Conservation (phyloP, 106 monocot species). For the Acorus calamus region DNA sequence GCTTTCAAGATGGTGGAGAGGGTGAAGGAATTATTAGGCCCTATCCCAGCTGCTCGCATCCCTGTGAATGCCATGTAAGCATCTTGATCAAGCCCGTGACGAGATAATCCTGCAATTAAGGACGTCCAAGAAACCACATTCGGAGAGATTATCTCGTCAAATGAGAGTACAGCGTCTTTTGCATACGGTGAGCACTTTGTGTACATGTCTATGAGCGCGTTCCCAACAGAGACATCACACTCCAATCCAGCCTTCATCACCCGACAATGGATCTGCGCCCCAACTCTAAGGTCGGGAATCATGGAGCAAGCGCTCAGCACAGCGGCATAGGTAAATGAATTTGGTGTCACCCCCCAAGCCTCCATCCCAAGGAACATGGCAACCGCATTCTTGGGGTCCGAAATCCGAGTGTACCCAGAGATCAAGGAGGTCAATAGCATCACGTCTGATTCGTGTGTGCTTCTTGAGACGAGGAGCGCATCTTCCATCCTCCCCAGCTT, state of each 20-base stretch:
- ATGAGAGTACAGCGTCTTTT: slow-evolving; percentile 15
- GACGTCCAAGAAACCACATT: slow-evolving; percentile 80
- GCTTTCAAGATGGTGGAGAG: slow-evolving; percentile 52
- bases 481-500: slow-evolving; percentile 31
- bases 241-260: slow-evolving; percentile 38
- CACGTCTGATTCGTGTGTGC: slow-evolving; percentile 42
- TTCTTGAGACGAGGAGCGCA: slow-evolving; percentile 35
- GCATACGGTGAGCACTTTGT: slow-evolving; percentile 31
- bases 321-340: slow-evolving; percentile 54
- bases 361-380: slow-evolving; percentile 34
- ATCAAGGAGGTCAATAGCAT: slow-evolving; percentile 59
- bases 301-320: slow-evolving; percentile 37
- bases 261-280: slow-evolving; percentile 44
- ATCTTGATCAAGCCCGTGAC: slow-evolving; percentile 19
- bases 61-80: slow-evolving; percentile 30
- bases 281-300: slow-evolving; percentile 19
- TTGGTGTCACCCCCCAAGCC: slow-evolving; percentile 19
- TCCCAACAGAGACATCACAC: slow-evolving; percentile 56
- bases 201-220: slow-evolving; percentile 67
- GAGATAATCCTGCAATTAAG: slow-evolving; percentile 29
- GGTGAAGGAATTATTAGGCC: slow-evolving; percentile 51
- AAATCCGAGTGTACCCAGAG: slow-evolving; percentile 34
- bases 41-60: slow-evolving; percentile 43
- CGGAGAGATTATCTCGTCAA: slow-evolving; percentile 30
- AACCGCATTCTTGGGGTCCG: slow-evolving; percentile 26